phyloP scores from a whole-genome alignment of 495 filamentous ascomycete species.

The Penicillium taxi region DNA sequence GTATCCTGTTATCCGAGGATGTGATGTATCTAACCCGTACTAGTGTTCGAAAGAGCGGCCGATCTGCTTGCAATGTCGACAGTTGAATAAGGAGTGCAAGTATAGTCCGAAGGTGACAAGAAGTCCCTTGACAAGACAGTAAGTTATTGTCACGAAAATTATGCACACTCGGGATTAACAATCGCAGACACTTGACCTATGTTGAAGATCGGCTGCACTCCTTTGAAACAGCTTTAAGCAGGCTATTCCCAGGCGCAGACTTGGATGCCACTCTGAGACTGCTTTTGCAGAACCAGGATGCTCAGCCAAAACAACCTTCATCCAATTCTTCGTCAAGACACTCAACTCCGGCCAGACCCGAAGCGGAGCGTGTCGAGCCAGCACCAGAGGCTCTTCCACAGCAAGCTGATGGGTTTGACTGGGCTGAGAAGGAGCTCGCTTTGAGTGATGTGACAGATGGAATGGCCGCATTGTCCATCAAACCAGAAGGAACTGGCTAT shows the following conservation, averaged over 20 bases:
- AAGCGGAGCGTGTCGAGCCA: constrained; percentile 31
- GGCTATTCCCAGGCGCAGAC: constrained; percentile 39
- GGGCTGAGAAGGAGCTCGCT: constrained; percentile 41
- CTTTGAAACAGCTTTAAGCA: constrained; percentile 38
- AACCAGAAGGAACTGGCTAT: constrained; percentile 44
- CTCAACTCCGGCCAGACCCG: constrained; percentile 31
- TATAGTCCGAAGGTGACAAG: constrained; percentile 43
- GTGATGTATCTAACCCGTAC: constrained; percentile 3
- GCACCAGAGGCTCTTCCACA: constrained; percentile 40
- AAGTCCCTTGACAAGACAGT: constrained; percentile 43
- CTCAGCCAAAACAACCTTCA: constrained; percentile 24
- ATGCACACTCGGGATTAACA: constrained; percentile 4
- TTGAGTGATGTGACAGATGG: constrained; percentile 42
- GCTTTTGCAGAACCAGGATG: constrained; percentile 35
- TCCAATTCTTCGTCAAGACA: constrained; percentile 35
- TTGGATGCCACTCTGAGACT: constrained; percentile 40
- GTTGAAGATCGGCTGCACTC: constrained; percentile 42
- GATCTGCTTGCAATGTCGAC: constrained; percentile 36
- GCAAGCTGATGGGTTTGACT: constrained; percentile 47
- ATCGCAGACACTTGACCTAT: constrained; percentile 39
- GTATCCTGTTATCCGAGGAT: neutral
- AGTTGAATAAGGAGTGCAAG: constrained; percentile 39
- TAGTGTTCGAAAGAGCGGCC: constrained; percentile 46
- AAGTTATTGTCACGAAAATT: constrained; percentile 8
- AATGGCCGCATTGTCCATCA: constrained; percentile 46